These are phyloP conservation scores for Flueggea neowawraea DNA, from an alignment of 441 rosid species.

Conservation along the genomic window DNA sequence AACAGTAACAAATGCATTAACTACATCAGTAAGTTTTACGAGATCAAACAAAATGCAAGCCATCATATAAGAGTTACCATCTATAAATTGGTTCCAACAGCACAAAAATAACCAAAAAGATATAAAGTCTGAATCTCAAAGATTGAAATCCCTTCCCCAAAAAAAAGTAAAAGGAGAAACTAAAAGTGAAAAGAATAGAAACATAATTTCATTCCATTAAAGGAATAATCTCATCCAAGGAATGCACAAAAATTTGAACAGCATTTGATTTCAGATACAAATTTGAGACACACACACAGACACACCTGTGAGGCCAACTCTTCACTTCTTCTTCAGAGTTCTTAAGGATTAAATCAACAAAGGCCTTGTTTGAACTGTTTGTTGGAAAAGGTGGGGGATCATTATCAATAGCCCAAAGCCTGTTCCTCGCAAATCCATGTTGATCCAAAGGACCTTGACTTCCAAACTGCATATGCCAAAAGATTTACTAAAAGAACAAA, in stretches of 20 bases:
- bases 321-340: slow-evolving; percentile 72
- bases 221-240: too few species aligned
- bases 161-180: not conserved
- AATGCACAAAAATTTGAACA: not conserved
- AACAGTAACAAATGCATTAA: too few species aligned
- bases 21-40: too few species aligned
- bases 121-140: too few species aligned
- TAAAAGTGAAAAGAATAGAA: not conserved
- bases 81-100: too few species aligned
- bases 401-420: slow-evolving; percentile 67
- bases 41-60: too few species aligned
- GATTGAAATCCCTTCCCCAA: too few species aligned
- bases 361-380: slow-evolving; percentile 40
- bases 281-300: slow-evolving; percentile 26
- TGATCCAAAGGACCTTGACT: slow-evolving; percentile 61
- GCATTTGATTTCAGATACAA: slow-evolving; percentile 3
- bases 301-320: slow-evolving; percentile 84
- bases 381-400: slow-evolving; percentile 60
- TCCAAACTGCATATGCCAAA: slow-evolving; percentile 52
- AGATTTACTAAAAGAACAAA: slow-evolving; percentile 8
- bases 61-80: too few species aligned
- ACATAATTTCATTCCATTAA: not conserved
- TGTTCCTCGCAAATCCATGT: slow-evolving; percentile 95
- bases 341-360: slow-evolving; percentile 64
- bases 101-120: too few species aligned